A percentile compares a stretch with the other conserved stretches of the same genome.
Conservation (phyloP, 1,139 yeast genomes). For the Yamadazyma triangularis region DNA sequence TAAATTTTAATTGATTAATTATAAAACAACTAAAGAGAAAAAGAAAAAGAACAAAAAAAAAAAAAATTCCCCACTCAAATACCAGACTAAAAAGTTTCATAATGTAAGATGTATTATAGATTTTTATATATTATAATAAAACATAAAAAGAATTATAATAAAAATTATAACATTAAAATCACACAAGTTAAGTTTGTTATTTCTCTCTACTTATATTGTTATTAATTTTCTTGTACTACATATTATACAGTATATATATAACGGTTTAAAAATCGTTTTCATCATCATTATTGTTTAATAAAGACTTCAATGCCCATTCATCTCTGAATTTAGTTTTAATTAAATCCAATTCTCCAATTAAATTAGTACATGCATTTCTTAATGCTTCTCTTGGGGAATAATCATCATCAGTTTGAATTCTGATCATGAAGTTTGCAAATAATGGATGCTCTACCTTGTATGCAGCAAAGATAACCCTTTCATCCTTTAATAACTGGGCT, state of each 20-base stretch:
- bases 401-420: conserved; percentile 94
- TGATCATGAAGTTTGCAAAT: conserved; percentile 88
- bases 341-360: conserved; percentile 73
- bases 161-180: background rate
- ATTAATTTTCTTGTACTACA: too few species aligned
- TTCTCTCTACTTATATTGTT: conserved; percentile 1
- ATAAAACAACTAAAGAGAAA: background rate
- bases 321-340: conserved; percentile 75
- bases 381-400: conserved; percentile 89
- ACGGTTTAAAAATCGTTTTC: conserved; percentile 5
- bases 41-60: background rate
- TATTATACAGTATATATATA: too few species aligned
- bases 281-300: conserved; percentile 55
- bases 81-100: too few species aligned
- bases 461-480: conserved; percentile 88
- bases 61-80: too few species aligned
- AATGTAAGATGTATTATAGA: conserved; percentile 10
- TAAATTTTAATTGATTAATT: background rate
- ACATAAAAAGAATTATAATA: conserved; percentile 1
- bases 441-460: conserved; percentile 97
- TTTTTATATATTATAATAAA: conserved; percentile 3
- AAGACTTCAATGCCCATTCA: conserved; percentile 90
- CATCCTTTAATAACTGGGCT: conserved; percentile 80
- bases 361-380: conserved; percentile 79
- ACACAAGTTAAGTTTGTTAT: too few species aligned